phyloP scores from a whole-genome alignment of 768 basidiomycete genomes.

The Lactifluus piperatus region DNA sequence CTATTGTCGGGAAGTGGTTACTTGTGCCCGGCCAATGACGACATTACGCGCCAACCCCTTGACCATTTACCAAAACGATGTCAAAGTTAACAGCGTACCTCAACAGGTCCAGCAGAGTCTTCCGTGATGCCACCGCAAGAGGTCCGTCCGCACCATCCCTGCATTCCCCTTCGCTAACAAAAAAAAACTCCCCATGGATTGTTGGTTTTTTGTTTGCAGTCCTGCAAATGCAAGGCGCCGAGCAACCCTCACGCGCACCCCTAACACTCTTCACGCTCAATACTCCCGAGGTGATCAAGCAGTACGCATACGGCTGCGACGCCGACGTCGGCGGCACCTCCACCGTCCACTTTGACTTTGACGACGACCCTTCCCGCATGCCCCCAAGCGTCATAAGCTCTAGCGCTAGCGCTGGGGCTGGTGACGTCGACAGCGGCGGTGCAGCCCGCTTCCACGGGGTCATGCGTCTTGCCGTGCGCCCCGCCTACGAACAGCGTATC shows the following conservation, averaged over 20 bases:
- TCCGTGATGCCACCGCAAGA: constrained; percentile 31
- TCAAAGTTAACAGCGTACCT: constrained; percentile 28
- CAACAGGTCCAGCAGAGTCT: constrained; percentile 31
- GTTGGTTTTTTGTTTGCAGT: constrained; percentile 27
- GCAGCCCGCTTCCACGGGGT: constrained; percentile 74
- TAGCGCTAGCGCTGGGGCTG: too few species aligned
- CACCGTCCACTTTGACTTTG: constrained; percentile 64
- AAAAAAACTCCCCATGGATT: too few species aligned
- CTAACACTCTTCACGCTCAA: constrained; percentile 66
- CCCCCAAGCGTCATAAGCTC: constrained; percentile 27
- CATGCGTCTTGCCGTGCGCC: constrained; percentile 61
- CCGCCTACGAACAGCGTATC: constrained; percentile 57
- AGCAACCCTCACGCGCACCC: constrained; percentile 49
- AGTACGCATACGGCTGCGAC: constrained; percentile 79
- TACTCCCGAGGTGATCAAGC: constrained; percentile 43
- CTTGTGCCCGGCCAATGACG: too few species aligned
- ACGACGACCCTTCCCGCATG: constrained; percentile 38
- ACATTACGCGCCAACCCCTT: too few species aligned
- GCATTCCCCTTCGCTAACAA: background rate
- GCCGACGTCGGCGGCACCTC: constrained; percentile 82
- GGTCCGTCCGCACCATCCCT: constrained; percentile 11
- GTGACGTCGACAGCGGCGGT: constrained; percentile 22
- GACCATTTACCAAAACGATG: constrained; percentile 14
- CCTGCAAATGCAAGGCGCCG: constrained; percentile 69
- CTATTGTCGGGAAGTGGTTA: too few species aligned